A percentile compares a stretch with the other conserved stretches of the same genome.
These are phyloP conservation scores for Cercophora samala DNA, from an alignment of 495 filamentous ascomycete genomes.

Conservation along the genomic window DNA sequence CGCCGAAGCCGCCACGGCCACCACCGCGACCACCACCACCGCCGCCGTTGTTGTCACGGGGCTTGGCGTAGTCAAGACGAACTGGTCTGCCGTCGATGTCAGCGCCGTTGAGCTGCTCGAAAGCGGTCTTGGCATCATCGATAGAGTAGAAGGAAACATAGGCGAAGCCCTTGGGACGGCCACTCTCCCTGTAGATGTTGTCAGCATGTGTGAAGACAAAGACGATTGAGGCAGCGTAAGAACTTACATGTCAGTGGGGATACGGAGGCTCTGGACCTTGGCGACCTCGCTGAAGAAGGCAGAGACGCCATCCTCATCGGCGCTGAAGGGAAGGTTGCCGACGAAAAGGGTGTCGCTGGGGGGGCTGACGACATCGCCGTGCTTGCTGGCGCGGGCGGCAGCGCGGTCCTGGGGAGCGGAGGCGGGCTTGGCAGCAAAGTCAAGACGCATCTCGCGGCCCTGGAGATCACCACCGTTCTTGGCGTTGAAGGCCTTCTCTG, in stretches of 20 bases:
- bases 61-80: slow-evolving; percentile 85
- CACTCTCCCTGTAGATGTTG: slow-evolving; percentile 59
- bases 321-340: slow-evolving; percentile 87
- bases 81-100: slow-evolving; percentile 73
- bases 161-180: slow-evolving; percentile 89
- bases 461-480: slow-evolving; percentile 82
- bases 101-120: slow-evolving; percentile 69
- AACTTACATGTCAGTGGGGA: slow-evolving; percentile 77
- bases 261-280: slow-evolving; percentile 70
- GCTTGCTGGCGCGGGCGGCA: slow-evolving; percentile 66
- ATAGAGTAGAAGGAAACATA: slow-evolving; percentile 82
- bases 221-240: slow-evolving; percentile 11
- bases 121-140: slow-evolving; percentile 79
- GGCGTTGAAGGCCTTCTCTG: slow-evolving; percentile 70
- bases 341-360: slow-evolving; percentile 86
- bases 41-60: slow-evolving; percentile 61
- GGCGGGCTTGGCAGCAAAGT: slow-evolving; percentile 74
- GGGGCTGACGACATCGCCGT: slow-evolving; percentile 72
- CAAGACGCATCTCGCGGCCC: slow-evolving; percentile 81
- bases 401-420: slow-evolving; percentile 55
- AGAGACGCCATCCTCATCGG: slow-evolving; percentile 68
- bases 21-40: slow-evolving; percentile 44
- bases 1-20: slow-evolving; percentile 46
- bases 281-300: slow-evolving; percentile 72
- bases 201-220: slow-evolving; percentile 36